These are phyloP conservation scores for Alternaria sp. DNA, from an alignment of 2,329 filamentous ascomycete genomes.

Conservation along the genomic window DNA sequence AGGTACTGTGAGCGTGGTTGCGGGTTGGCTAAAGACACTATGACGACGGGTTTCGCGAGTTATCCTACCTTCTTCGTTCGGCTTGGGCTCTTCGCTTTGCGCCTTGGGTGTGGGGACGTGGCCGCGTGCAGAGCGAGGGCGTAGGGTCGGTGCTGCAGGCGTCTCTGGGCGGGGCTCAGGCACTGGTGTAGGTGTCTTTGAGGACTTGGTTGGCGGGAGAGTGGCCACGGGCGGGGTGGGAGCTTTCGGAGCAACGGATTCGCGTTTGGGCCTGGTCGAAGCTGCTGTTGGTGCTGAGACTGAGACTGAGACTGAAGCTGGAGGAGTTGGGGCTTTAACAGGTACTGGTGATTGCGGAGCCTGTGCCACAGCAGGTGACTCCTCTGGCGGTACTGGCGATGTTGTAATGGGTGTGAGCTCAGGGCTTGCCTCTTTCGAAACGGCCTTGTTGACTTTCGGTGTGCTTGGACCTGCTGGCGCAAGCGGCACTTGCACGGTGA, in stretches of 20 bases:
- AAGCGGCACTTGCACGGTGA: slow-evolving; percentile 50
- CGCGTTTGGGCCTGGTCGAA: slow-evolving; percentile 43
- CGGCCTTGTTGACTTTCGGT: slow-evolving; percentile 25
- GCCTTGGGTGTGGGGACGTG: slow-evolving; percentile 51
- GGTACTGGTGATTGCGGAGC: slow-evolving; percentile 6
- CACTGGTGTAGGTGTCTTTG: slow-evolving; percentile 25
- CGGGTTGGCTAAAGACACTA: slow-evolving; percentile 54
- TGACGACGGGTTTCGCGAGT: slow-evolving; percentile 51
- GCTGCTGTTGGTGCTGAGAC: slow-evolving; percentile 32
- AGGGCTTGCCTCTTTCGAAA: slow-evolving; percentile 15
- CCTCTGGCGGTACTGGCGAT: slow-evolving; percentile 21
- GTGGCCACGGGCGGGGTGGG: slow-evolving; percentile 27
- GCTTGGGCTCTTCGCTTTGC: slow-evolving; percentile 56
- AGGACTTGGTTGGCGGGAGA: slow-evolving; percentile 22
- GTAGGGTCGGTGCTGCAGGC: slow-evolving; percentile 24
- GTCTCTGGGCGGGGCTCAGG: slow-evolving; percentile 20
- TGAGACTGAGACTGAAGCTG: slow-evolving; percentile 2
- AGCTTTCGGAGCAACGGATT: slow-evolving; percentile 38
- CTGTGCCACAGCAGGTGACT: slow-evolving; percentile 14
- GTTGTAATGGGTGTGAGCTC: slow-evolving; percentile 24
- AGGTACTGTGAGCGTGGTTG: slow-evolving; percentile 9
- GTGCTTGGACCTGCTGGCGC: slow-evolving; percentile 52
- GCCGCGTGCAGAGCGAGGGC: slow-evolving; percentile 49
- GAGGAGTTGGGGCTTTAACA: slow-evolving; percentile 9
- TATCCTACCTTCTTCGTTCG: slow-evolving; percentile 44